Percentiles rank a stretch among this genome's conserved stretches.
These are phyloP conservation scores for Panaeolus cyanescens DNA, from an alignment of 768 basidiomycete species.

Conservation along the genomic window DNA sequence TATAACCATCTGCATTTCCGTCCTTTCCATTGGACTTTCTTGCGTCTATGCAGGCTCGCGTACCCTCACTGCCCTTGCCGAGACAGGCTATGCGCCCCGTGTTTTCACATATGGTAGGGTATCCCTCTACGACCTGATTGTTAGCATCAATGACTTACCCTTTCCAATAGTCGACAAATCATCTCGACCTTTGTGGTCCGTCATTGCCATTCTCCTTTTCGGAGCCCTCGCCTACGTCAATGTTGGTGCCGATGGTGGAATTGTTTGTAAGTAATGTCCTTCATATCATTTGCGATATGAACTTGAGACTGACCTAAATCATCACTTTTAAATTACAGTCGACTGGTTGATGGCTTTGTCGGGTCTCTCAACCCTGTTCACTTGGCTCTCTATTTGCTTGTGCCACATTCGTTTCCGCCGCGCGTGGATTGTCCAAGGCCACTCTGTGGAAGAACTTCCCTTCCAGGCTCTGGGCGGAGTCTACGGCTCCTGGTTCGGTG, in stretches of 20 bases:
- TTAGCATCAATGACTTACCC: no score
- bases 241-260: constrained; percentile 32
- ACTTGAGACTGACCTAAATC: not conserved
- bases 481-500: constrained; percentile 48
- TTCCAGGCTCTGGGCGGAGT: constrained; percentile 45
- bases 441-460: constrained; percentile 46
- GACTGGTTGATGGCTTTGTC: constrained; percentile 46
- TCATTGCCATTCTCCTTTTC: constrained; percentile 36
- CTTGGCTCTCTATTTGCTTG: constrained; percentile 45
- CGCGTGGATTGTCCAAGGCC: constrained; percentile 47
- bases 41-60: constrained; percentile 48
- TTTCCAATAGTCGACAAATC: constrained; percentile 42
- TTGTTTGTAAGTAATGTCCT: constrained; percentile 43
- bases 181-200: constrained; percentile 41
- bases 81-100: constrained; percentile 48
- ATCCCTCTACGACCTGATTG: not conserved
- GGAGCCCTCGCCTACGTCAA: constrained; percentile 45
- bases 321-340: constrained; percentile 24
- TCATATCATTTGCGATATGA: not conserved
- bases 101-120: constrained; percentile 37
- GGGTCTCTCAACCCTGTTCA: constrained; percentile 47
- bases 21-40: constrained; percentile 46
- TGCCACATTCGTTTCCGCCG: constrained; percentile 51
- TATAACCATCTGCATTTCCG: constrained; percentile 45
- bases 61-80: constrained; percentile 45